These are phyloP conservation scores for Pterula multifida DNA, from an alignment of 1,284 basidiomycete species.

Conservation along the genomic window DNA sequence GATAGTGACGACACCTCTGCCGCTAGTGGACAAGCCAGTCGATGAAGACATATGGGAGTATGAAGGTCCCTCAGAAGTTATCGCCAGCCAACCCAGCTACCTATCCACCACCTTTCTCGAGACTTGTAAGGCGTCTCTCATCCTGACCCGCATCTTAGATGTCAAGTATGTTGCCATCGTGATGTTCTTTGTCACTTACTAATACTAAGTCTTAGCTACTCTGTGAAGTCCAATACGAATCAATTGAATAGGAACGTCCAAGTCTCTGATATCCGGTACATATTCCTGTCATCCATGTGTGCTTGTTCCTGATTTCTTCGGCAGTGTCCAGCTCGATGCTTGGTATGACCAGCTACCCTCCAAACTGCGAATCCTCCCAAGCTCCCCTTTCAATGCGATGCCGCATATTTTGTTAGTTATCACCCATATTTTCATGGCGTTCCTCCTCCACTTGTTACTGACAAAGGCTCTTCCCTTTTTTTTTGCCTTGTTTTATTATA, in stretches of 20 bases:
- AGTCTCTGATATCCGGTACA: not conserved
- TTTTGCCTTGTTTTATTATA: constrained; percentile 1
- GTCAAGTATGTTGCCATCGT: not conserved
- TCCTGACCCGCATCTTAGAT: not conserved
- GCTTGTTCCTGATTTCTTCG: not conserved
- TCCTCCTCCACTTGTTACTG: constrained; percentile 1
- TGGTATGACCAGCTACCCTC: not conserved
- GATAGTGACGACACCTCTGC: not conserved
- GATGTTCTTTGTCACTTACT: not conserved
- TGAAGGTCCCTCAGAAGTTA: not conserved
- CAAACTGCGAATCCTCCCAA: not conserved
- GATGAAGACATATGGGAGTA: not conserved
- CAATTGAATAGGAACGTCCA: not conserved
- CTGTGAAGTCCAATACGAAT: not conserved
- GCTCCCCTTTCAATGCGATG: constrained; percentile 1
- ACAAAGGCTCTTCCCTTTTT: constrained; percentile 2
- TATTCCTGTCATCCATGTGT: not conserved
- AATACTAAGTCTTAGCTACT: not conserved
- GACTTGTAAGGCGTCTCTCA: not conserved
- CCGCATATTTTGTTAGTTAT: not conserved
- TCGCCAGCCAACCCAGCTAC: not conserved
- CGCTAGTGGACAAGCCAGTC: not conserved
- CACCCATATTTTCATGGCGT: constrained; percentile 1
- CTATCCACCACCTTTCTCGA: constrained; percentile 1
- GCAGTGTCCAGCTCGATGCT: not conserved